These are phyloP conservation scores for Penicillium parvum DNA, from an alignment of 495 filamentous ascomycete genomes.

Conservation along the genomic window DNA sequence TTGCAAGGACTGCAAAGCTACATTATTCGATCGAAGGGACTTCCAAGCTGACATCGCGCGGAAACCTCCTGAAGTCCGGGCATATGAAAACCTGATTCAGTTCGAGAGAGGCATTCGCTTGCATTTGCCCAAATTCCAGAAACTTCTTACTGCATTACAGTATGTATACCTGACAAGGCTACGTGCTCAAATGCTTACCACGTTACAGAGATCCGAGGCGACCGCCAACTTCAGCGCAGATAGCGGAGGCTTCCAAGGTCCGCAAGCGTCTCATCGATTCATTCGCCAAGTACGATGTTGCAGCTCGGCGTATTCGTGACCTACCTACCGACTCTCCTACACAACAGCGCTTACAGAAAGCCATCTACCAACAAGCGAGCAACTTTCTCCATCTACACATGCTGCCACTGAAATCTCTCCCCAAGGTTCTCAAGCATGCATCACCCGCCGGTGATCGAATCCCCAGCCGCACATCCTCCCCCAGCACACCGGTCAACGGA, in stretches of 20 bases:
- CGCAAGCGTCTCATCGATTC: slow-evolving; percentile 87
- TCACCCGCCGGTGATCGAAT: slow-evolving; percentile 40
- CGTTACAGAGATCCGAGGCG: slow-evolving; percentile 56
- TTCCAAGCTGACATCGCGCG: slow-evolving; percentile 65
- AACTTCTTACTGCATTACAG: slow-evolving; percentile 65
- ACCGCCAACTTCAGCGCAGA: slow-evolving; percentile 67
- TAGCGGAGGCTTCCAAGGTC: slow-evolving; percentile 84
- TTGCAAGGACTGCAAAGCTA: slow-evolving; percentile 83
- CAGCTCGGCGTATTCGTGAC: slow-evolving; percentile 77
- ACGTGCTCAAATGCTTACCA: slow-evolving; percentile 16
- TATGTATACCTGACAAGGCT: slow-evolving; percentile 22
- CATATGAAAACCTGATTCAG: slow-evolving; percentile 82
- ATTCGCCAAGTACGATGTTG: slow-evolving; percentile 84
- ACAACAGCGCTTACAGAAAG: slow-evolving; percentile 73
- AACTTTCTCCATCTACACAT: slow-evolving; percentile 89
- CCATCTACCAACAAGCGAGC: slow-evolving; percentile 76
- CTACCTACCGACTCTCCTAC: slow-evolving; percentile 67
- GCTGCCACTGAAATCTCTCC: slow-evolving; percentile 83
- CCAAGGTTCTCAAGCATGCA: slow-evolving; percentile 72
- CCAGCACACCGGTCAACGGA: slow-evolving; percentile 26
- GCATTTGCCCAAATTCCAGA: slow-evolving; percentile 83
- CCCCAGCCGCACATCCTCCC: slow-evolving; percentile 31
- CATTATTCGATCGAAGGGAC: slow-evolving; percentile 78
- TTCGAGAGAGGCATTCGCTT: slow-evolving; percentile 86
- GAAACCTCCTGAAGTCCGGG: slow-evolving; percentile 70